A percentile compares a stretch with the other conserved stretches of the same genome.
Evolutionary conservation across 495 filamentous ascomycete genomes (phyloP).

Genomic region (Podospora conica): DNA sequence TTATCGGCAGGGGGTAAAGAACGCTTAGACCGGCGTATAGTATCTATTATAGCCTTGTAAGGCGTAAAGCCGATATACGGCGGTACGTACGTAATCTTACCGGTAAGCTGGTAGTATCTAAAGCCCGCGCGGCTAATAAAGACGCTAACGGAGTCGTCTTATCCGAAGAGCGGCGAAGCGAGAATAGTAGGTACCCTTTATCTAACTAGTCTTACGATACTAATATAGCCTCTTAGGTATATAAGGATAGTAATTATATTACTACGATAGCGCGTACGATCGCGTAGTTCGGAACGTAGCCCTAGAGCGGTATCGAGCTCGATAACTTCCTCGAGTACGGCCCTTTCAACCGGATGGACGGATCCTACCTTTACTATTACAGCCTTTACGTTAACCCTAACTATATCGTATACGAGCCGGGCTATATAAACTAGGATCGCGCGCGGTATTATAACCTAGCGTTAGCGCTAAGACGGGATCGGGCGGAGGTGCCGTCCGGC

Average conservation of each 20-base stretch:
- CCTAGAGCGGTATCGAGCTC: neutral
- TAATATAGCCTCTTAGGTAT: too few species aligned
- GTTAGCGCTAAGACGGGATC: neutral
- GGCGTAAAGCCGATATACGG: neutral
- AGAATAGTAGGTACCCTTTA: neutral
- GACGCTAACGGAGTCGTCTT: neutral
- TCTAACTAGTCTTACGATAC: too few species aligned
- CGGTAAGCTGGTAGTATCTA: neutral
- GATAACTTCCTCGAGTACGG: neutral
- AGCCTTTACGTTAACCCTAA: neutral
- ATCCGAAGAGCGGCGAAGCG: neutral
- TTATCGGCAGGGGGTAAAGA: too few species aligned
- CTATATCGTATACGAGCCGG: neutral
- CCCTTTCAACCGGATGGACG: neutral
- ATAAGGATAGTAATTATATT: neutral
- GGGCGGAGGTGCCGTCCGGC: neutral
- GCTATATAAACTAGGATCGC: neutral
- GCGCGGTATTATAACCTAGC: neutral
- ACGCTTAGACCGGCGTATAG: too few species aligned
- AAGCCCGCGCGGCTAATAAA: neutral
- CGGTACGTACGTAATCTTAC: neutral
- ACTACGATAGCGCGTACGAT: neutral
- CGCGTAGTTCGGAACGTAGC: neutral
- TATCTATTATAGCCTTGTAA: neutral
- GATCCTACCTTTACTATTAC: neutral